Evolutionary conservation across 2,329 filamentous ascomycete species (phyloP).

Genomic region (Fusarium chaquense): DNA sequence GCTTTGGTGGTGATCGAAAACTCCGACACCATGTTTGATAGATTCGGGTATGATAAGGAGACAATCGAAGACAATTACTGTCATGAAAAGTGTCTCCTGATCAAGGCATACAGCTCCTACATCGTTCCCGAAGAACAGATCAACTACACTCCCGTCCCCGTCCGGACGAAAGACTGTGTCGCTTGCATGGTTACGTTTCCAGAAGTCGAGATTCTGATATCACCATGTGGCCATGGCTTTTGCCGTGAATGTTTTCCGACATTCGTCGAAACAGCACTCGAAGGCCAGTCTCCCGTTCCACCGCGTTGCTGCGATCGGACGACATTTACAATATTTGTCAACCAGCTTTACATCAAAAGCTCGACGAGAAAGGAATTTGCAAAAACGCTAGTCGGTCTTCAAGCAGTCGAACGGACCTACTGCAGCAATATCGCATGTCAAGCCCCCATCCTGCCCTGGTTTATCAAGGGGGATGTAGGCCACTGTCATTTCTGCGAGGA

Average conservation of each 20-base stretch:
- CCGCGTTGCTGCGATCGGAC: neutral
- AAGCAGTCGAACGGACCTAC: neutral
- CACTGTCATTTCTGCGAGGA: neutral
- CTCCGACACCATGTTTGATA: neutral
- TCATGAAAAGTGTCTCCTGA: neutral
- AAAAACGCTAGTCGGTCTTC: neutral
- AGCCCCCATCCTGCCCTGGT: neutral
- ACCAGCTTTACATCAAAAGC: neutral
- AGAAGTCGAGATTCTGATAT: neutral
- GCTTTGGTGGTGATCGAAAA: too few relatives aligned
- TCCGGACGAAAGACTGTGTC: neutral
- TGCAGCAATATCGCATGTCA: neutral
- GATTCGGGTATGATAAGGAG: neutral
- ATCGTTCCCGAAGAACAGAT: neutral
- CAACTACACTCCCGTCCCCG: too few relatives aligned
- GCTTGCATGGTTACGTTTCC: neutral
- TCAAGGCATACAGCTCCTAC: neutral
- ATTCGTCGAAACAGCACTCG: neutral
- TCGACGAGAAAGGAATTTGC: fast-evolving
- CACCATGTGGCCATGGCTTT: neutral
- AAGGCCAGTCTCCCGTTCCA: neutral
- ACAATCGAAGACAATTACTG: neutral
- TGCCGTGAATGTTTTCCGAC: neutral
- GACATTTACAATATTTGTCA: neutral
- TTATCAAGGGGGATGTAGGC: too few relatives aligned